Base-by-base conservation (phyloP, 2,329 filamentous ascomycete genomes). In the Thielaviopsis musarum region DNA sequence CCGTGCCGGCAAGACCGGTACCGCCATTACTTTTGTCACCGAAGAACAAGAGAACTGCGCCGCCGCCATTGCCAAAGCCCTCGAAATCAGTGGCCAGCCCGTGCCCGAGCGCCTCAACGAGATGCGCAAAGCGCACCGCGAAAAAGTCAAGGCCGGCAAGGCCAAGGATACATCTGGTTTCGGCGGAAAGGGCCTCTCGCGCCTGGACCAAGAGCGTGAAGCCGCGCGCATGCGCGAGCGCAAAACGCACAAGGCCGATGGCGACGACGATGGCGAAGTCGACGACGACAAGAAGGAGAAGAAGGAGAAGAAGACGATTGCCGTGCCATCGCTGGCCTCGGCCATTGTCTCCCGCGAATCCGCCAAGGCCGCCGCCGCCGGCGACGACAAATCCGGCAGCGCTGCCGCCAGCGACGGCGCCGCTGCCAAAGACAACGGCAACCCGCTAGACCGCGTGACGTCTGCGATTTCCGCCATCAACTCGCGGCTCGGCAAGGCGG, bases 401-500 rank as follows among this genome's bases (percentile, higher is more conserved):
- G 63, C 70, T 56, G 24, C n/a, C 22, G 63, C 64, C 59, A 34
- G 61, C 68, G 54, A 65, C 65, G 66, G 72, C 64, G 41, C 64
- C 22, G 80, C 65, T 24, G 72, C 70, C 21, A 73, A 70, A 51
- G 82, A 82, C 67, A 79, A 68, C 54, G 83, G 83, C 67, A 84
- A 87, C 66, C 80, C 87, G 19, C 77, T 95, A 63, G 89, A 94
- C 71, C 88, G 87, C 74, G 91, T 93, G 61, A 86, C 86, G 62
- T 88, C 87, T n/a, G 91, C 91, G 5, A 90, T 93, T 65, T 89
- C 85, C 65, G 87, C 85, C 70, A 95, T 98, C 73, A 91, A 95
- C 70, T 85, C 84, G 62, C 89, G 93, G 64, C 79, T 98, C 48
- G 91, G 88, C 67, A 88, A 89, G 66, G 88, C 89, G 38, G 91